These are phyloP conservation scores for Posidonia australis DNA, from an alignment of 106 monocot genomes.

Conservation along the genomic window DNA sequence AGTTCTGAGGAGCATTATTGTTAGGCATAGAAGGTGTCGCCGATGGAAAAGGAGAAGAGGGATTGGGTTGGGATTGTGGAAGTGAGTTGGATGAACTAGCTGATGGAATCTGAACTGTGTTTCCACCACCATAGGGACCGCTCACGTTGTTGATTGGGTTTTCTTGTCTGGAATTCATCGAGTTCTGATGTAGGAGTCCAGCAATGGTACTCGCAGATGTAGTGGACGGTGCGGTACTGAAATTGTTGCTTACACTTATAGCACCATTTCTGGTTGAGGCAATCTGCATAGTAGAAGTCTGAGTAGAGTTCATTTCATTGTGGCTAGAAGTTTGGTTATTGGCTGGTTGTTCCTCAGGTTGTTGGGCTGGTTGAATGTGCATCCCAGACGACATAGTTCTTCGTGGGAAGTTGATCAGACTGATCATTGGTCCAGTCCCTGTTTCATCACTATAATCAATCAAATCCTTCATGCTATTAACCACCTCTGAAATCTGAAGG, in stretches of 20 bases:
- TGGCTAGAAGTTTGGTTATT: conserved; percentile 32
- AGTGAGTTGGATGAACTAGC: conserved; percentile 43
- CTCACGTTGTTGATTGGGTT: conserved; percentile 19
- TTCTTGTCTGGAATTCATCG: conserved; percentile 49
- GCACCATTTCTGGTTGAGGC: conserved; percentile 27
- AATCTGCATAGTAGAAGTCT: conserved; percentile 23
- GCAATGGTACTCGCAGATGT: conserved; percentile 17
- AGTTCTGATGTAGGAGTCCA: conserved; percentile 34
- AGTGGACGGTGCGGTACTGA: conserved; percentile 21
- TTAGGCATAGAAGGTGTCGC: conserved; percentile 42
- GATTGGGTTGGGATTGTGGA: conserved; percentile 19
- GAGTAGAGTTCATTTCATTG: conserved; percentile 29
- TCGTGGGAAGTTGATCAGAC: conserved; percentile 60
- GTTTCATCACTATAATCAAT: conserved; percentile 89
- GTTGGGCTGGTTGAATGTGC: conserved; percentile 27
- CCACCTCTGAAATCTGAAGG: conserved; percentile 91
- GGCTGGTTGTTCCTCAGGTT: conserved; percentile 38
- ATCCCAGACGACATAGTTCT: conserved; percentile 31
- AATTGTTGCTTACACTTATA: conserved; percentile 23
- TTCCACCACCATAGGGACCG: conserved; percentile 26
- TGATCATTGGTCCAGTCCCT: conserved; percentile 56
- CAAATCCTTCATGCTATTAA: conserved; percentile 88
- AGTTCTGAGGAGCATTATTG: conserved; percentile 12
- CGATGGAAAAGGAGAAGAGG: conserved; percentile 39
- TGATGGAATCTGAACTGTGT: conserved; percentile 34